Evolutionary conservation across 192 early-diverging fungal genomes (phyloP).

Genomic region (Coemansia sp.): DNA sequence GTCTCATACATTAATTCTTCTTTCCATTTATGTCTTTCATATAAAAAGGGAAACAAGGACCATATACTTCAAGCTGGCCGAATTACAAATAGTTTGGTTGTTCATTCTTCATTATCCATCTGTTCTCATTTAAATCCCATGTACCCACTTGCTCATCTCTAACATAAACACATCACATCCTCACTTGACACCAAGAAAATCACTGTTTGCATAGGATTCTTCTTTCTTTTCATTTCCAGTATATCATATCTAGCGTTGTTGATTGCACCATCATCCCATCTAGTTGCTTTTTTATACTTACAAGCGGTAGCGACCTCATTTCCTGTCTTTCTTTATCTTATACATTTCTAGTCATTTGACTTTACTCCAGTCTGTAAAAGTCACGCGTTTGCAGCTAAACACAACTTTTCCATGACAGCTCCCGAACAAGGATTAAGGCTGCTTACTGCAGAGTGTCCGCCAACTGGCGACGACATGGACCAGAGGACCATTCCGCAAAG

Average conservation of each 20-base stretch:
- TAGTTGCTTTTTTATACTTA: conserved; percentile 1
- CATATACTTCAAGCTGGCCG: neutral
- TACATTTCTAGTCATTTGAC: neutral
- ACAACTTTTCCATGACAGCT: neutral
- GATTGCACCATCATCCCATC: neutral
- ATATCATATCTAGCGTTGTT: neutral
- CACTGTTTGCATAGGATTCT: neutral
- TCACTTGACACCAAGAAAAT: no score
- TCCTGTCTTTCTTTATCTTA: neutral
- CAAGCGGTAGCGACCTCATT: conserved; percentile 6
- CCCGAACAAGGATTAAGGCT: conserved; percentile 2
- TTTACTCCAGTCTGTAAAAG: neutral
- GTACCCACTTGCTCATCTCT: neutral
- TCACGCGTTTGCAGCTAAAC: neutral
- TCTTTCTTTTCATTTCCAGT: neutral
- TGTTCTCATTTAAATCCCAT: neutral
- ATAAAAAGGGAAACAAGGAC: neutral
- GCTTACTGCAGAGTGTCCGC: conserved; percentile 21
- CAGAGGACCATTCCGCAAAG: conserved; percentile 5
- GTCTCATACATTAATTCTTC: neutral
- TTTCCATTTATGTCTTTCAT: neutral
- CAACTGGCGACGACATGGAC: neutral
- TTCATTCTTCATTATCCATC: neutral
- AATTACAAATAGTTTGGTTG: neutral
- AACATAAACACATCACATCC: neutral